These are phyloP conservation scores for Picocystis salinarum DNA, from an alignment of 139 green algal species.

Conservation along the genomic window DNA sequence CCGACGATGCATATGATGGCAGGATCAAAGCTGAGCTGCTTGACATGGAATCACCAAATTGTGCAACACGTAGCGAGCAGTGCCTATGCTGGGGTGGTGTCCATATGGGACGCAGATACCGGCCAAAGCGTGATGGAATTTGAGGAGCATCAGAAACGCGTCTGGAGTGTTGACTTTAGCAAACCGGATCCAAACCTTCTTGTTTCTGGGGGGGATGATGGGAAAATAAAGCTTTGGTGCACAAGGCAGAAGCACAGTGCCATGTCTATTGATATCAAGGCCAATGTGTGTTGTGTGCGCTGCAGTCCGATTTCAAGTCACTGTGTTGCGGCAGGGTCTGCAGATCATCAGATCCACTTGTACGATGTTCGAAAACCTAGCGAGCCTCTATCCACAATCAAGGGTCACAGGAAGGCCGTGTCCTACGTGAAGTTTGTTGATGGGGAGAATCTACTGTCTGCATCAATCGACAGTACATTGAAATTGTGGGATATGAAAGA, in stretches of 20 bases:
- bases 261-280: background rate
- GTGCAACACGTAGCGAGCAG: background rate
- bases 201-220: slow-evolving; percentile 1
- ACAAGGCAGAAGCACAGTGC: background rate
- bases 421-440: slow-evolving; percentile 3
- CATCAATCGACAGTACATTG: slow-evolving; percentile 2
- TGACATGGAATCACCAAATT: background rate
- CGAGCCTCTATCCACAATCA: background rate
- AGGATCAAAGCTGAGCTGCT: slow-evolving; percentile 1
- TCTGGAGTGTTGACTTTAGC: slow-evolving; percentile 5
- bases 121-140: no score
- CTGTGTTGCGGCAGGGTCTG: background rate
- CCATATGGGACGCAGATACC: slow-evolving; percentile 1
- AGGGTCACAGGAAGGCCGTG: background rate
- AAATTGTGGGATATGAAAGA: background rate
- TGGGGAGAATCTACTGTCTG: background rate
- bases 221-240: background rate
- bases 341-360: background rate
- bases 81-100: background rate
- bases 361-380: background rate
- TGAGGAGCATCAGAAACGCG: slow-evolving; percentile 1
- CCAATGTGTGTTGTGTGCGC: background rate
- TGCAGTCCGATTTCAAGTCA: background rate
- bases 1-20: background rate
- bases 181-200: background rate